Percentiles rank a stretch among this genome's conserved stretches.
phyloP scores from a whole-genome alignment of 495 filamentous ascomycete genomes.

The Tuber melanosporum region DNA sequence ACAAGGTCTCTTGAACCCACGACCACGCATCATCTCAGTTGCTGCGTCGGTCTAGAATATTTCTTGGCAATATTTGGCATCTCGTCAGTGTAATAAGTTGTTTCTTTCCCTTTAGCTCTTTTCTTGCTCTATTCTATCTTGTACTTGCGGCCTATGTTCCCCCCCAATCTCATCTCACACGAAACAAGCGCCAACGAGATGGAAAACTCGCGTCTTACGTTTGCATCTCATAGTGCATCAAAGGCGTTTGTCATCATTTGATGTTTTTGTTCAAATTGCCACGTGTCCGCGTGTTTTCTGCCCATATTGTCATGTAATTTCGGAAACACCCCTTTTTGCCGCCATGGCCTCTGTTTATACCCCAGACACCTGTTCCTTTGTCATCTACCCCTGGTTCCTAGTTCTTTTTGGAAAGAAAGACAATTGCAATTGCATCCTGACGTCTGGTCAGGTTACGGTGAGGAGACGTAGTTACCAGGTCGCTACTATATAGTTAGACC shows the following conservation, averaged over 20 bases:
- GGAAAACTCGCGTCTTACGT: background rate
- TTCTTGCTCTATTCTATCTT: background rate
- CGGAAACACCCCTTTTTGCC: background rate
- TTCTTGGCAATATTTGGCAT: background rate
- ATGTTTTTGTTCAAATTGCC: background rate
- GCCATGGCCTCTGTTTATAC: background rate
- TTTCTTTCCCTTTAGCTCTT: background rate
- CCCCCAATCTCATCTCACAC: background rate
- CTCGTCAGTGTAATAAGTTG: background rate
- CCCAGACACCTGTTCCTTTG: background rate
- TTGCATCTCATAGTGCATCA: background rate
- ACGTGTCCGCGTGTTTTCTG: background rate
- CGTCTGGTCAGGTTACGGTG: background rate
- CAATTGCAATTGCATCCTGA: background rate
- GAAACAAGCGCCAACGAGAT: background rate
- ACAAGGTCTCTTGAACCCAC: conserved; percentile 24
- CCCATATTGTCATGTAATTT: background rate
- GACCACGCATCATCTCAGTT: conserved; percentile 10
- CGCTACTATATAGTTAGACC: background rate
- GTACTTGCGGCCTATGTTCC: background rate
- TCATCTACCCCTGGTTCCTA: background rate
- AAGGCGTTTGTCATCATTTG: background rate
- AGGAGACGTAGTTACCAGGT: background rate
- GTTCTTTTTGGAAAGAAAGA: background rate
- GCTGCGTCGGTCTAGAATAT: background rate